Evolutionary conservation across 441 rosid genomes (phyloP).

Genomic region (Gossypium laxum): DNA sequence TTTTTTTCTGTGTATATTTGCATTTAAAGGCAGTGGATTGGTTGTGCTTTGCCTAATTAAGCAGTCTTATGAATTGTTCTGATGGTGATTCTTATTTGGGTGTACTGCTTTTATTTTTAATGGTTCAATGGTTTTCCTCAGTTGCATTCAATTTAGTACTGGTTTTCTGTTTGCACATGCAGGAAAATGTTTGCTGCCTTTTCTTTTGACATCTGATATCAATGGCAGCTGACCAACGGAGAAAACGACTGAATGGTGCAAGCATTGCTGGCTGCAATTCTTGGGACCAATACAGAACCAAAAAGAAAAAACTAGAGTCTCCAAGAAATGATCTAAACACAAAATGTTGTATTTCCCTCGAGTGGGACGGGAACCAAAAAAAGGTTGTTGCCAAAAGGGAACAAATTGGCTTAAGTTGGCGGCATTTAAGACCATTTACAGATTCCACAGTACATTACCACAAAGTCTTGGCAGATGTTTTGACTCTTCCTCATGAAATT

Average conservation of each 20-base stretch:
- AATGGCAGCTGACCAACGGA: conserved; percentile 87
- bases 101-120: neutral
- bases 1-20: neutral
- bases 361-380: conserved; percentile 58
- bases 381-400: conserved; percentile 74
- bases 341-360: conserved; percentile 63
- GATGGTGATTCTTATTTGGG: neutral
- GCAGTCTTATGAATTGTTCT: neutral
- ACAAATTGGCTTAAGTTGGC: conserved; percentile 62
- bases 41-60: neutral
- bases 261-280: conserved; percentile 47
- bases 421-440: conserved; percentile 53
- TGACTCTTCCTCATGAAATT: conserved; percentile 51
- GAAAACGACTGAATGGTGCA: conserved; percentile 57
- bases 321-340: conserved; percentile 35
- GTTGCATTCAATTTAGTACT: conserved; percentile 7
- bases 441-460: conserved; percentile 33
- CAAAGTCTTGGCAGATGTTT: conserved; percentile 50
- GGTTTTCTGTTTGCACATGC: conserved; percentile 24
- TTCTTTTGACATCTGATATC: conserved; percentile 24
- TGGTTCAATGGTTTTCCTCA: neutral
- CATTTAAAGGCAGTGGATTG: neutral
- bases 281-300: conserved; percentile 45
- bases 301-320: conserved; percentile 51
- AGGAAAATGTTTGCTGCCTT: conserved; percentile 20